These are phyloP conservation scores for Penicillium thymicola DNA, from an alignment of 2,329 filamentous ascomycete genomes.

Conservation along the genomic window DNA sequence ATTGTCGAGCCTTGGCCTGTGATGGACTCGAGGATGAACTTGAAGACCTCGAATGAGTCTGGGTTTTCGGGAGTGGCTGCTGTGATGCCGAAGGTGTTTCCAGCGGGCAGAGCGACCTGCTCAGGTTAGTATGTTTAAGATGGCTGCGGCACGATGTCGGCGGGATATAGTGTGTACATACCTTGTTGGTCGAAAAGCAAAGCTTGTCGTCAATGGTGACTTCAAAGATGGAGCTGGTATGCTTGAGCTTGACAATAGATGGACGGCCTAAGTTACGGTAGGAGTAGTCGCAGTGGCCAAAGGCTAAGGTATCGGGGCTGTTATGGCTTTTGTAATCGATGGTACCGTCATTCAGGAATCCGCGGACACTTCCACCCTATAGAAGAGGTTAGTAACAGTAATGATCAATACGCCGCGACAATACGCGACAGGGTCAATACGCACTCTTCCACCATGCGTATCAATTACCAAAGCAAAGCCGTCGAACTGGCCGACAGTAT, in stretches of 20 bases:
- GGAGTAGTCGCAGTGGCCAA: slow-evolving; percentile 84
- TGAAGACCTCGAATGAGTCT: slow-evolving; percentile 92
- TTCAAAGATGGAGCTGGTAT: slow-evolving; percentile 61
- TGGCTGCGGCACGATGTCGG: background rate
- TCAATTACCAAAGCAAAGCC: slow-evolving; percentile 87
- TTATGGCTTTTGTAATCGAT: slow-evolving; percentile 73
- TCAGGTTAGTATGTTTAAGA: background rate
- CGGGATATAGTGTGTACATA: slow-evolving; percentile 21
- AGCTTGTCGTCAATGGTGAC: slow-evolving; percentile 75
- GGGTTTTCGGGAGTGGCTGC: slow-evolving; percentile 87
- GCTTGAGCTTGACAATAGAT: slow-evolving; percentile 73
- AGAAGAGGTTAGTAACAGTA: background rate
- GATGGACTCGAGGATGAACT: slow-evolving; percentile 68
- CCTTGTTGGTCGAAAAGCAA: slow-evolving; percentile 78
- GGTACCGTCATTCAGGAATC: slow-evolving; percentile 88
- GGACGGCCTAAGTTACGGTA: slow-evolving; percentile 91
- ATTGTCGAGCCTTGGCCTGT: slow-evolving; percentile 15
- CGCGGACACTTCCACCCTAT: slow-evolving; percentile 74
- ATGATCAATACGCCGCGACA: background rate
- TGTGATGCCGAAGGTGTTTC: slow-evolving; percentile 82
- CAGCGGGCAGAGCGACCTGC: slow-evolving; percentile 69
- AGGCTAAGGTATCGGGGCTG: slow-evolving; percentile 79
- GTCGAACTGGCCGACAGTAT: slow-evolving; percentile 80
- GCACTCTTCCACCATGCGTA: slow-evolving; percentile 67
- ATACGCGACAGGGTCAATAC: slow-evolving; percentile 9